Evolutionary conservation across 2,329 filamentous ascomycete genomes (phyloP), one percentile per base, ranked within the genome.

Genomic region (Fusarium oxysporum): DNA sequence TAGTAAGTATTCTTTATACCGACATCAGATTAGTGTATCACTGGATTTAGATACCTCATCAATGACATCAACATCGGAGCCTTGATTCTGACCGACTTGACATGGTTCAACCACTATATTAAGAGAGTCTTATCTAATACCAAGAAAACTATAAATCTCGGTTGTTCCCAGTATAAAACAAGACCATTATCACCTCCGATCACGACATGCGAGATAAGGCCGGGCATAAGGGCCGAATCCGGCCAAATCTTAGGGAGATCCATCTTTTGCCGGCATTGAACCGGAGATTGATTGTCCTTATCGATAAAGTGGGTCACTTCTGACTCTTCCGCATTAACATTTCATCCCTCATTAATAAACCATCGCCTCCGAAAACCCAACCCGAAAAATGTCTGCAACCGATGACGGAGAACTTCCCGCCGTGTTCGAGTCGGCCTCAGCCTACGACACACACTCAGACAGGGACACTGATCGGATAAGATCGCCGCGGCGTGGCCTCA

Each of bases 401-500:
- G 65, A 71, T 23, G 60, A 72, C 12, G 70, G 70, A 25, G 65
- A 63, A 14, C 70, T 72, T 9, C 70, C 70, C 8, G 32, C 54
- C 8, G 57, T 71, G 25, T 62, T 71, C 2, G 70, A 72, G 7
- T 47, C 70, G 6, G 28, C 33, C 2, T 50, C 68, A n/a, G 47
- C 60, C 16, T 68, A 68, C 7, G 70, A 63, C 2, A 68, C 68
- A 0, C 62, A 71, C 6, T 71, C 68, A 4, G 68, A 71, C n/a
- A 57, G 48, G 21, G 68, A 65, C 23, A n/a, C 53, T 13, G 66
- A 61, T 13, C 51, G 53, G 9, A 48, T 61, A 45, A 65, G 23
- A 17, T 73, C 70, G 3, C 56, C 65, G 19, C 71, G 74, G 2
- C 71, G 70, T 16, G 74, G 73, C 1, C 47, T 76, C 9, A 76